phyloP scores from a whole-genome alignment of 345 rosid genomes.

The Passiflora organensis region DNA sequence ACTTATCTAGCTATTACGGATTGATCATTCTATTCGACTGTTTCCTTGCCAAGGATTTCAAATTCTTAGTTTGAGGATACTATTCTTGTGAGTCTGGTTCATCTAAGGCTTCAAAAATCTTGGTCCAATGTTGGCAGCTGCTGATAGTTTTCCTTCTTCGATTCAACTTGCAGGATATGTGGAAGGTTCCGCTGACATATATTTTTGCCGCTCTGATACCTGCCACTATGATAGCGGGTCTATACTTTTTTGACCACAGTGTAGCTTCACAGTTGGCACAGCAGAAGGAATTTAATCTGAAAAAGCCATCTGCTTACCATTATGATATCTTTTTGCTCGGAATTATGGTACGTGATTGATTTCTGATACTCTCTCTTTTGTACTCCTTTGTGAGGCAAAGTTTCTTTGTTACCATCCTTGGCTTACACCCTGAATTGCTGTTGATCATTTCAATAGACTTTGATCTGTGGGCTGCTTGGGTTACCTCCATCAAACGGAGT shows the following conservation, averaged over 20 bases:
- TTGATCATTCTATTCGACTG: background rate
- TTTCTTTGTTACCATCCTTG: background rate
- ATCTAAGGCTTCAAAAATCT: too few species aligned
- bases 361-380: background rate
- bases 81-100: background rate
- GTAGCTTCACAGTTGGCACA: slow-evolving; percentile 91
- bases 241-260: slow-evolving; percentile 84
- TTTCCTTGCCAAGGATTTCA: slow-evolving; percentile 8
- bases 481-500: slow-evolving; percentile 92
- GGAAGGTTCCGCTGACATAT: slow-evolving; percentile 58
- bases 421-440: slow-evolving; percentile 4
- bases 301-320: slow-evolving; percentile 76
- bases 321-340: slow-evolving; percentile 75
- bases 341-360: slow-evolving; percentile 38
- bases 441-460: slow-evolving; percentile 42
- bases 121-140: background rate
- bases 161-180: slow-evolving; percentile 60
- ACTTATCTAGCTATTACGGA: background rate
- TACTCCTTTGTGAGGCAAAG: too few species aligned
- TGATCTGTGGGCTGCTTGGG: slow-evolving; percentile 78
- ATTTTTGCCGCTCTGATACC: slow-evolving; percentile 71
- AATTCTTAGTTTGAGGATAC: background rate
- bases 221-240: slow-evolving; percentile 81
- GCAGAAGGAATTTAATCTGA: slow-evolving; percentile 74
- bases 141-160: background rate